Base-by-base conservation (phyloP, 805 yeast species). In the Ogataea philodendri region DNA sequence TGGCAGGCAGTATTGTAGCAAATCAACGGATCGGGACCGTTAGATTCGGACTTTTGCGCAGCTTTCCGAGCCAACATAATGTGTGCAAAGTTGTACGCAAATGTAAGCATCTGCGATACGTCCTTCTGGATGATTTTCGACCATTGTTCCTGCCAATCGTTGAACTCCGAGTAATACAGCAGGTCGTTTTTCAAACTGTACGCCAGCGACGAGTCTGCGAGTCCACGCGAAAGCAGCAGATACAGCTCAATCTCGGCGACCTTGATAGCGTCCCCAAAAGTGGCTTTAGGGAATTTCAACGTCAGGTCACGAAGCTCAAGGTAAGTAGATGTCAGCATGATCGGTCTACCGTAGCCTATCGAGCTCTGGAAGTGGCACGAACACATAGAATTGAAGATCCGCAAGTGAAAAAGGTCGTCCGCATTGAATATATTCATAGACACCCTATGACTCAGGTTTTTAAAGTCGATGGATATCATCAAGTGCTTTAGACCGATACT, bases 241-340 rank as follows among this genome's bases (percentile, higher is more conserved):
- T 62, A 65, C 14, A 75, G 47, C 30, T 71, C 70, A 1, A 75
- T 59, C 39, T 72, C 74, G 8, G 76, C 68, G 7, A 72, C 66
- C 38, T 74, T 74, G 17, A 75, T 72, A 13, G 71, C 71, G 55
- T 76, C 82, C 9, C 77, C 79, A 41, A 70, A 54, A 9, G 69
- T 72, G 2, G 74, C 67, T 35, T 62, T 66, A 2, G 81, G 80
- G 42, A 62, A 74, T 29, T 65, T 63, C 2, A 74, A 55, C 0
- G 72, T 65, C 22, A 72, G 46, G 14, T 62, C 60, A 53, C 71
- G 66, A 9, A 74, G 51, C 21, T 67, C 70, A 31, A 59, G 55
- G 41, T 62, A 68, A 18, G 66, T 67, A 5, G 44, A 35, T 0
- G 69, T 59, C 5, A 70, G 59, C 53, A 63, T 49, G 10, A 63